These are phyloP conservation scores for Sarcodon aspratus DNA, from an alignment of 768 basidiomycete species.

Conservation along the genomic window DNA sequence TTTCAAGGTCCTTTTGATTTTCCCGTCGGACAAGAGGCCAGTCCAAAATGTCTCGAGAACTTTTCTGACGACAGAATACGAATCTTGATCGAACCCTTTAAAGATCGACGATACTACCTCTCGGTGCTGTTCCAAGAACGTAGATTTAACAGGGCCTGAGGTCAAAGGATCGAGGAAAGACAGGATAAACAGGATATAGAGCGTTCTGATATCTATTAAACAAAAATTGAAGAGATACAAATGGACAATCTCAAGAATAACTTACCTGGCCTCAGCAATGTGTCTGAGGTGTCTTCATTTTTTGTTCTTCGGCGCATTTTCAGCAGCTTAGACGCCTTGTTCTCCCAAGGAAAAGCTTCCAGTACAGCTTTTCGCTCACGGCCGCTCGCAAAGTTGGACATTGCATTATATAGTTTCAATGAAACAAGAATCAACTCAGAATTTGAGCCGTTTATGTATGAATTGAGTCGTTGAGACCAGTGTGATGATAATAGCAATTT, in stretches of 20 bases:
- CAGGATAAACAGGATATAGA: slow-evolving; percentile 61
- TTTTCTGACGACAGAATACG: slow-evolving; percentile 44
- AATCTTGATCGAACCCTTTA: slow-evolving; percentile 59
- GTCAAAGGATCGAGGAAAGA: slow-evolving; percentile 51
- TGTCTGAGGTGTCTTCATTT: slow-evolving; percentile 22
- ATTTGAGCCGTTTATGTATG: slow-evolving; percentile 49
- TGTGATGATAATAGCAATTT: slow-evolving; percentile 44
- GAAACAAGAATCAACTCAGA: slow-evolving; percentile 58
- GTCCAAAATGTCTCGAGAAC: slow-evolving; percentile 70
- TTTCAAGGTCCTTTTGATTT: slow-evolving; percentile 61
- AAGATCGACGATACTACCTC: slow-evolving; percentile 59
- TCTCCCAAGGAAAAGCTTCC: slow-evolving; percentile 71
- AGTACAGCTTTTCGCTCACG: slow-evolving; percentile 48
- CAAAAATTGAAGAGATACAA: neutral
- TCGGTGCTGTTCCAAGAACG: slow-evolving; percentile 62
- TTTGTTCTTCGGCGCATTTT: slow-evolving; percentile 59
- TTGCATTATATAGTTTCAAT: slow-evolving; percentile 48
- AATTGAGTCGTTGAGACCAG: slow-evolving; percentile 45
- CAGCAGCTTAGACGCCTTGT: slow-evolving; percentile 63
- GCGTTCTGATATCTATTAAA: slow-evolving; percentile 62
- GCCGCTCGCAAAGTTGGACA: slow-evolving; percentile 57
- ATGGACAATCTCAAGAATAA: neutral
- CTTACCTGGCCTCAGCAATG: slow-evolving; percentile 48
- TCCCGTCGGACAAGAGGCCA: slow-evolving; percentile 64
- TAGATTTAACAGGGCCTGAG: slow-evolving; percentile 40